Evolutionary conservation across 1,284 basidiomycete species (phyloP).

Genomic region (Irpex lacteus): DNA sequence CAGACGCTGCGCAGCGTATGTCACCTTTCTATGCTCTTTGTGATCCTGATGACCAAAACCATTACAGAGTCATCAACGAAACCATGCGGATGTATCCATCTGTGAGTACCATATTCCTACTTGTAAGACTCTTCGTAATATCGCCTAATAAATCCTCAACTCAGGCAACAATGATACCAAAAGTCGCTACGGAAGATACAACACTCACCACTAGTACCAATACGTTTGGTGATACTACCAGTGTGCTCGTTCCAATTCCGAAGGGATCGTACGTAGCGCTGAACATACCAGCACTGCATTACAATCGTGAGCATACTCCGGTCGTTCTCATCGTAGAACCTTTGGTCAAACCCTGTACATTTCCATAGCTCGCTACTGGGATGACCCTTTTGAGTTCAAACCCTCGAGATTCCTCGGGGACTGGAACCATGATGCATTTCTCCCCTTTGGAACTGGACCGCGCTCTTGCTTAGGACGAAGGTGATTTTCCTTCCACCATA

Average conservation of each 20-base stretch:
- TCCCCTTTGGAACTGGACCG: constrained; percentile 50
- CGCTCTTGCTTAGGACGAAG: constrained; percentile 17
- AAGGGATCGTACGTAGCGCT: constrained; percentile 38
- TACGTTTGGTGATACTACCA: constrained; percentile 30
- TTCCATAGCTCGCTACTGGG: constrained; percentile 47
- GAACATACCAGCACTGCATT: constrained; percentile 41
- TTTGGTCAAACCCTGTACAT: background rate
- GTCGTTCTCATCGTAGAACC: background rate
- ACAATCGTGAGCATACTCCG: constrained; percentile 19
- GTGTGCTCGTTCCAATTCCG: constrained; percentile 38
- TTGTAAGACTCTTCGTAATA: no score
- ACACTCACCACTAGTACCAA: constrained; percentile 33
- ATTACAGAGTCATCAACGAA: constrained; percentile 50
- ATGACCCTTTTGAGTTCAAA: constrained; percentile 46
- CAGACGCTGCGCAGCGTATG: background rate
- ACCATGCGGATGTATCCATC: constrained; percentile 55
- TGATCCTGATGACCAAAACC: background rate
- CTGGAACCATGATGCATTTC: constrained; percentile 48
- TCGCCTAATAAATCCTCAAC: background rate
- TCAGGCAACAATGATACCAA: constrained; percentile 47
- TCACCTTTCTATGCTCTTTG: background rate
- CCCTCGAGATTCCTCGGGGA: constrained; percentile 50
- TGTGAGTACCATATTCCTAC: constrained; percentile 29
- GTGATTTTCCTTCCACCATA: background rate
- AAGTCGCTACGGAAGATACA: constrained; percentile 45